Evolutionary conservation across 352 stramenopile species (phyloP), one percentile per base, ranked within the genome.

Genomic region (Phytopythium helicoides): DNA sequence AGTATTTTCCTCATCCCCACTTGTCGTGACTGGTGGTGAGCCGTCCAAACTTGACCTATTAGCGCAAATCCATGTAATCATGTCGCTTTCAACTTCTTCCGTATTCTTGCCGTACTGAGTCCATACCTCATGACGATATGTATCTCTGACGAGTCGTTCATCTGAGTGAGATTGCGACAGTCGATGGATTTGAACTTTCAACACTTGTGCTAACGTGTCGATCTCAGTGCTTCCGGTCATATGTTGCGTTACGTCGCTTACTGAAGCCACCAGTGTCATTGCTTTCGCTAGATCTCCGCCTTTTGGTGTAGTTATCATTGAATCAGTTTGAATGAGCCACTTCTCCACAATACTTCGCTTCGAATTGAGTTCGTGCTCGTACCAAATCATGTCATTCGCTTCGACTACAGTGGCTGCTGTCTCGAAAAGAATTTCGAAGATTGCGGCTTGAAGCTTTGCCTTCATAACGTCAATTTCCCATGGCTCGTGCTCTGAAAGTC

Each of bases 351-450:
- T 51, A 15, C 52, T 78, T 9, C 64, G 68, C 37, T 76, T 63
- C 6, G 66, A 66, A 15, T 79, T 56, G 52, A 67, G 56, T 25
- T 87, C 68, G 39, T 80, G 70, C 19, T 49, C 56, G 52, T 86
- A 89, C 78, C 74, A 88, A 6, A 72, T 89, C 76, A 91, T 87
- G 31, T 91, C 66, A 26, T 71, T 58, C 22, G 77, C 67, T 18
- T 65, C 47, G 5, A 89, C 49, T 0, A 70, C 54, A 1, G 18
- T 49, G 11, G 54, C 1, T 4, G 62, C 71, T 6, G 68, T 48
- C 23, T 84, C 72, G 0, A 72, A 34, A 1, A 23, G 40, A 11
- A 89, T 47, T 11, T 87, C 63, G 2, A 83, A 10, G 6, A 45
- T 48, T 14, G 73, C 72, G 15, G 81, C 16, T 33, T 67, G 19